Conservation (phyloP, 345 rosid genomes). For the Salix dunnii region DNA sequence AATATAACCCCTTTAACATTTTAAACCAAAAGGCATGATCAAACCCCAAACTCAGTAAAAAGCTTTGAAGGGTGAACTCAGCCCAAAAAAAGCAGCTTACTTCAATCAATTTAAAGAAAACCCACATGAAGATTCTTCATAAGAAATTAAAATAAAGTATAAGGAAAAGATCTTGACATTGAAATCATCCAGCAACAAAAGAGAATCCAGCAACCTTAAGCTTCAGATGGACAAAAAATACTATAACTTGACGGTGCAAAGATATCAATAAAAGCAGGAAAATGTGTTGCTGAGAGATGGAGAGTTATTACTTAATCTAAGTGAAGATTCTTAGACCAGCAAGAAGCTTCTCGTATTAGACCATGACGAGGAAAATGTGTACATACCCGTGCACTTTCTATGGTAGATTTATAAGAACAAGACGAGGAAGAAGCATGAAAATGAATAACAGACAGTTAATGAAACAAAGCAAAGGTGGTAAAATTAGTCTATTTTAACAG, state of each 20-base stretch:
- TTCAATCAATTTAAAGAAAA: constrained; percentile 23
- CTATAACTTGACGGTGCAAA: not conserved
- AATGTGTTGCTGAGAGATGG: not conserved
- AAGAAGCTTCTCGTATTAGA: not conserved
- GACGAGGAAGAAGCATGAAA: not conserved
- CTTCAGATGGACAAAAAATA: not conserved
- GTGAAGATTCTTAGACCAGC: not conserved
- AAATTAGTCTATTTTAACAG: no score
- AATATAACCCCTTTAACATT: not conserved
- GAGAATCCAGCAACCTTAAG: constrained; percentile 5
- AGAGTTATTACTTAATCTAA: not conserved
- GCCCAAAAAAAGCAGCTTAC: not conserved
- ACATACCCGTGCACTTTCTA: constrained; percentile 53
- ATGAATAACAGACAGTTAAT: not conserved
- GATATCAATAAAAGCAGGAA: not conserved
- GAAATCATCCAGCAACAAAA: not conserved
- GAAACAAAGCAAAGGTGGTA: no score
- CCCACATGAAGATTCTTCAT: constrained; percentile 26
- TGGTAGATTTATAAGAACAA: not conserved
- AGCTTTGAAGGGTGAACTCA: not conserved
- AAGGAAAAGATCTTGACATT: constrained; percentile 10
- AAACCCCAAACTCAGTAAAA: constrained; percentile 9
- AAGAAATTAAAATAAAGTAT: constrained; percentile 16
- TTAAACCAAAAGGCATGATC: not conserved
- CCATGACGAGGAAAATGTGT: no score